phyloP scores from a whole-genome alignment of 495 filamentous ascomycete species.

The Rostrohypoxylon terebratum region DNA sequence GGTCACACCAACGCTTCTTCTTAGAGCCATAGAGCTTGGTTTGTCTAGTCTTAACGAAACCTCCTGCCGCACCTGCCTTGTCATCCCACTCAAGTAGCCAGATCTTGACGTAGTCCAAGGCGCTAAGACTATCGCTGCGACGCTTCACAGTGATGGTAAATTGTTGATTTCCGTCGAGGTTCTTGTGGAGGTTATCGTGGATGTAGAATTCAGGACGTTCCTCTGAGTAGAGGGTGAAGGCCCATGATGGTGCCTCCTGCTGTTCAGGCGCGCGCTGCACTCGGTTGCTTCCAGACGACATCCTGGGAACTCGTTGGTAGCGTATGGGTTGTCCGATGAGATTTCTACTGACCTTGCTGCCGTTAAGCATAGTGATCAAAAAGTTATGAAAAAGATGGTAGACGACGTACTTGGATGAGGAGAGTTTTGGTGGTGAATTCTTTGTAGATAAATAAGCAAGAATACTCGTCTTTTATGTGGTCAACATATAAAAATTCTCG shows the following conservation, averaged over 20 bases:
- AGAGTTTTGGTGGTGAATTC: not conserved
- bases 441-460: not conserved
- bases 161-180: not conserved
- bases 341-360: too few species aligned
- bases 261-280: not conserved
- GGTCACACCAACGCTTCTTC: not conserved
- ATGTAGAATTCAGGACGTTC: not conserved
- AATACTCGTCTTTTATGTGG: too few species aligned
- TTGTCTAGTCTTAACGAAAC: not conserved
- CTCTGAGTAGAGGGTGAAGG: not conserved
- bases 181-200: not conserved
- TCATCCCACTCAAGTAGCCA: not conserved
- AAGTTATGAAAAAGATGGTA: not conserved
- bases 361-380: too few species aligned
- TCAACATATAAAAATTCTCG: not conserved
- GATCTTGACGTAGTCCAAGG: not conserved
- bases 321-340: not conserved
- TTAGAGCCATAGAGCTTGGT: not conserved
- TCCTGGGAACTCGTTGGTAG: not conserved
- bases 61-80: not conserved
- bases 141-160: slow-evolving; percentile 2
- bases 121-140: not conserved
- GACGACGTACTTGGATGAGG: not conserved
- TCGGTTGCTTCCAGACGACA: not conserved
- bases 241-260: not conserved